Percentiles rank a stretch among this genome's conserved stretches.
These are phyloP conservation scores for Coniosporium apollinis DNA, from an alignment of 495 filamentous ascomycete genomes.

Conservation along the genomic window DNA sequence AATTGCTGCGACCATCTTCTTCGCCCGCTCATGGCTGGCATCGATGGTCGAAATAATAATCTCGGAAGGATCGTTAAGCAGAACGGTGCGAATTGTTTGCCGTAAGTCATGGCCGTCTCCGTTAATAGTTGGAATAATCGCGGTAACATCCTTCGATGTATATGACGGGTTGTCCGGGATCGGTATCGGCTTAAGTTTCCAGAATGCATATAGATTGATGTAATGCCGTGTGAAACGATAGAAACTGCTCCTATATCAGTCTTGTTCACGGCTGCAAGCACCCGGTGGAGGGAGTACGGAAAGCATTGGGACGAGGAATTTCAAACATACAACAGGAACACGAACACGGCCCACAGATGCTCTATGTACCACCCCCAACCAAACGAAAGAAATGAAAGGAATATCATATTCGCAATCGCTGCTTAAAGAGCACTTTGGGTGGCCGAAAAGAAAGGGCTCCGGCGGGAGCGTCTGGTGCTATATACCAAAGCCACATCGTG, in stretches of 20 bases:
- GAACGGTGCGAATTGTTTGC: conserved; percentile 42
- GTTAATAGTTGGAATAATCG: conserved; percentile 56
- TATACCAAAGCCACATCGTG: conserved; percentile 19
- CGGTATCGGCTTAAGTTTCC: conserved; percentile 44
- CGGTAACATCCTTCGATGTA: conserved; percentile 53
- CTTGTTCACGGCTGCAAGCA: too few species aligned
- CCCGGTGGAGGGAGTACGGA: too few species aligned
- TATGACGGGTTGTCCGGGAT: conserved; percentile 45
- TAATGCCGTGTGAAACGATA: too few species aligned
- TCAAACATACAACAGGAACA: not conserved
- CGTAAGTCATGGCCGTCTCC: conserved; percentile 41
- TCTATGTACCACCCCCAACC: not conserved
- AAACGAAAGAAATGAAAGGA: conserved; percentile 3
- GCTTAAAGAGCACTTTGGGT: conserved; percentile 17
- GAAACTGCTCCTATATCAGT: too few species aligned
- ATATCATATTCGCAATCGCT: conserved; percentile 7
- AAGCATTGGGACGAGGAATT: too few species aligned
- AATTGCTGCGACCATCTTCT: conserved; percentile 34
- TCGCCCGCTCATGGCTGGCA: conserved; percentile 37
- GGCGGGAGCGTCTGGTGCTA: too few species aligned
- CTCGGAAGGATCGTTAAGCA: conserved; percentile 37
- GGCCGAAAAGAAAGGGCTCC: conserved; percentile 10
- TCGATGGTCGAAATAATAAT: conserved; percentile 50
- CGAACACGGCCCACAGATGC: not conserved
- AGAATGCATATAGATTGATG: too few species aligned